phyloP scores from a whole-genome alignment of 2,329 filamentous ascomycete species.

The Pyricularia sp. region DNA sequence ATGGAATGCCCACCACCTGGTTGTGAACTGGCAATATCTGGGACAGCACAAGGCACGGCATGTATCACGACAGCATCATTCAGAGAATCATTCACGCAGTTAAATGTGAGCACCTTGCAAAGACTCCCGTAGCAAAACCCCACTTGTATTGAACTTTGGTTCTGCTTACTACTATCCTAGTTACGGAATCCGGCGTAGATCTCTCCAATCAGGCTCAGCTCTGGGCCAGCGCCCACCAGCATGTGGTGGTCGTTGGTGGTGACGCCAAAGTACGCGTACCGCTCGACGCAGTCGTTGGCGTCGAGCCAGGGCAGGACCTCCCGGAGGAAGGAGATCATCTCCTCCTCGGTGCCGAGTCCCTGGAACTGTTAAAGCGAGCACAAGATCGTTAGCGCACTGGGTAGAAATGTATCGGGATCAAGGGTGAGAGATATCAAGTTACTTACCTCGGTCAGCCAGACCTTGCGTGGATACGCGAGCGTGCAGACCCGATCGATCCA shows the following conservation, averaged over 20 bases:
- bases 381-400: background rate
- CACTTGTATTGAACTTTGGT: background rate
- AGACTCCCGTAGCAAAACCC: background rate
- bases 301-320: conserved; percentile 34
- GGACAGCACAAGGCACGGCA: background rate
- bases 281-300: conserved; percentile 23
- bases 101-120: background rate
- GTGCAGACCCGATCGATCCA: conserved; percentile 28
- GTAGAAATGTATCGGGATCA: background rate
- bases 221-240: background rate
- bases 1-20: background rate
- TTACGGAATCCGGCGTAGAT: background rate
- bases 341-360: conserved; percentile 24
- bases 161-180: background rate
- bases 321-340: conserved; percentile 28
- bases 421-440: background rate
- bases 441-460: conserved; percentile 33
- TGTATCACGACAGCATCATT: background rate
- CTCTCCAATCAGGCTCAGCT: background rate
- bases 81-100: background rate
- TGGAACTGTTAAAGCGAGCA: conserved; percentile 7
- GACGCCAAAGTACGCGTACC: conserved; percentile 27
- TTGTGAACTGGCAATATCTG: background rate
- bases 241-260: background rate
- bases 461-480: conserved; percentile 23